Conservation (phyloP, 2,329 filamentous ascomycete species). For the Trichoderma cornu-damae region DNA sequence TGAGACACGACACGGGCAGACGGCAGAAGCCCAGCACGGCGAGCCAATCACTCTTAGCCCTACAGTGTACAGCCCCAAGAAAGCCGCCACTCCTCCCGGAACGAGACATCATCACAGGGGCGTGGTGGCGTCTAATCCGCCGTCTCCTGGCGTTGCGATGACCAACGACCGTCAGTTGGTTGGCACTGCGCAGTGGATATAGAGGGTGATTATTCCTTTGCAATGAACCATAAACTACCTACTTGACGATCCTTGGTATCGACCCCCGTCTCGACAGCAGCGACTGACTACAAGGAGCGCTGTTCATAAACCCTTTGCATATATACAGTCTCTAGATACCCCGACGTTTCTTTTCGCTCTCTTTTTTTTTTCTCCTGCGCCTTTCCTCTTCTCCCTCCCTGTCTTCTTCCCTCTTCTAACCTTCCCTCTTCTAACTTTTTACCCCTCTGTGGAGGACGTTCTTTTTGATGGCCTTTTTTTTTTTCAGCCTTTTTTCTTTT, state of each 20-base stretch:
- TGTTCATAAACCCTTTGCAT: not conserved
- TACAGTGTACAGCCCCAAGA: slow-evolving; percentile 45
- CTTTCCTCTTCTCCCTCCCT: not conserved
- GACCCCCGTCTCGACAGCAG: not conserved
- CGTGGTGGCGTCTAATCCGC: not conserved
- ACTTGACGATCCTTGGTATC: not conserved
- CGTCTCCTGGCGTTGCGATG: not conserved
- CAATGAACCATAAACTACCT: not conserved
- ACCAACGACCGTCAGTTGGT: not conserved
- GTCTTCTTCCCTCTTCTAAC: not conserved
- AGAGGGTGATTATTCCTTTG: not conserved
- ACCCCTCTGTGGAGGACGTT: not conserved
- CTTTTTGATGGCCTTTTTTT: not conserved
- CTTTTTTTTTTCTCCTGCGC: not conserved
- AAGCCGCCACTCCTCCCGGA: not conserved
- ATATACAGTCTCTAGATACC: not conserved
- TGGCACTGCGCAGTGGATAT: slow-evolving; percentile 22
- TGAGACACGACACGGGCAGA: slow-evolving; percentile 21
- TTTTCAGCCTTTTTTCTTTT: not conserved
- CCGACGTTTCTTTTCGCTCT: not conserved
- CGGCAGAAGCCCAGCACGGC: slow-evolving; percentile 21
- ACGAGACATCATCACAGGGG: not conserved
- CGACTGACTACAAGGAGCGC: not conserved
- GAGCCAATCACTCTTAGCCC: slow-evolving; percentile 43
- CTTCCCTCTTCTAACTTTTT: not conserved